These are phyloP conservation scores for Halteria grandinella DNA, from an alignment of 73 alveolate species.

Conservation along the genomic window DNA sequence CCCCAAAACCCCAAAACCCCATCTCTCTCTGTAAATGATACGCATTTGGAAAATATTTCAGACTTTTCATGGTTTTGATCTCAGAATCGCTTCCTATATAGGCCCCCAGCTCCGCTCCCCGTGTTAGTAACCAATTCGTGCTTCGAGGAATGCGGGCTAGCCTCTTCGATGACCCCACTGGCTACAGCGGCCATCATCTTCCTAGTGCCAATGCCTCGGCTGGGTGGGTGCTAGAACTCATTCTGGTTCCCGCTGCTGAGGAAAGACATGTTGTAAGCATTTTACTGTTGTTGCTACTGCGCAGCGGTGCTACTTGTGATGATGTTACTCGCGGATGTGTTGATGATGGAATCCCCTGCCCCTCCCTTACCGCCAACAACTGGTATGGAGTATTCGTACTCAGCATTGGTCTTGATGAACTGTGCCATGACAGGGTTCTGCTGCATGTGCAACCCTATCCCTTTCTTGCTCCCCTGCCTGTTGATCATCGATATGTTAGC, in stretches of 20 bases:
- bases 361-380: neutral
- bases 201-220: slow-evolving; percentile 12
- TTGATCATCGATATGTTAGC: slow-evolving; percentile 23
- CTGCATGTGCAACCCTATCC: neutral
- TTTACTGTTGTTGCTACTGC: neutral
- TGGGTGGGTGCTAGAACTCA: slow-evolving; percentile 5
- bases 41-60: neutral
- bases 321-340: neutral
- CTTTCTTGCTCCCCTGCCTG: slow-evolving; percentile 44
- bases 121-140: slow-evolving; percentile 31
- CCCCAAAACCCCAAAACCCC: neutral
- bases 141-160: slow-evolving; percentile 49
- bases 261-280: slow-evolving; percentile 14
- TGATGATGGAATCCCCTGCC: no score
- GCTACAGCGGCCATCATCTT: slow-evolving; percentile 23
- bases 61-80: neutral
- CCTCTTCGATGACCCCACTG: slow-evolving; percentile 21
- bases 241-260: neutral
- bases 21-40: neutral
- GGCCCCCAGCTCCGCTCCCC: neutral
- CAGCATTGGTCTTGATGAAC: neutral
- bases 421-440: neutral
- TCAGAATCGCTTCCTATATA: slow-evolving; percentile 29
- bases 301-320: neutral
- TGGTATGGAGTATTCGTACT: neutral